These are phyloP conservation scores for Actinidia arguta DNA, from an alignment of 179 eudicot species.

Conservation along the genomic window DNA sequence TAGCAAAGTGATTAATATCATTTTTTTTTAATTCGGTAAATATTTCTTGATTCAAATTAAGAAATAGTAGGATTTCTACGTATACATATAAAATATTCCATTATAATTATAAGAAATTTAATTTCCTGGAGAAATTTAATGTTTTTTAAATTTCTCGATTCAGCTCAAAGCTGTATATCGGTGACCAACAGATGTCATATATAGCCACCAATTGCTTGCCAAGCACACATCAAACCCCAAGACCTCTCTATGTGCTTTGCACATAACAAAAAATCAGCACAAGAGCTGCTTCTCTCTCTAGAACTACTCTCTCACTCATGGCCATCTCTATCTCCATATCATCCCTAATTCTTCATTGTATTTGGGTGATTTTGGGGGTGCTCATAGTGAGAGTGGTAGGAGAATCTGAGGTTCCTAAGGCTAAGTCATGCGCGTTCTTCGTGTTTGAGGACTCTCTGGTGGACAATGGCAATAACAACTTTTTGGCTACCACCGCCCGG, in stretches of 20 bases:
- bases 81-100: background rate
- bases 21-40: slow-evolving; percentile 14
- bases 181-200: too few species aligned
- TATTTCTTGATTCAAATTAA: too few species aligned
- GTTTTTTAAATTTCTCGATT: background rate
- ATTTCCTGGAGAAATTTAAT: too few species aligned
- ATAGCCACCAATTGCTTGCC: background rate
- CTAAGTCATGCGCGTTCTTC: slow-evolving; percentile 51
- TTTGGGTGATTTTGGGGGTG: background rate
- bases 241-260: background rate
- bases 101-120: background rate
- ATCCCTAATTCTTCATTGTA: background rate
- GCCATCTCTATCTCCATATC: too few species aligned
- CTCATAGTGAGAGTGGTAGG: slow-evolving; percentile 12
- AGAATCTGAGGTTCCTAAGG: slow-evolving; percentile 10
- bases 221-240: background rate
- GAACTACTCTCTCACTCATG: background rate
- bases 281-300: background rate
- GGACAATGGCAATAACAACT: slow-evolving; percentile 35
- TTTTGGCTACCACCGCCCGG: slow-evolving; percentile 35
- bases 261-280: background rate
- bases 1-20: too few species aligned
- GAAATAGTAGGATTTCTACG: too few species aligned
- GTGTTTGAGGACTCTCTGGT: slow-evolving; percentile 61
- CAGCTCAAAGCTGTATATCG: too few species aligned